Evolutionary conservation across 139 green algal species (phyloP).

Genomic region (Chlamydomonas sphaeroides): DNA sequence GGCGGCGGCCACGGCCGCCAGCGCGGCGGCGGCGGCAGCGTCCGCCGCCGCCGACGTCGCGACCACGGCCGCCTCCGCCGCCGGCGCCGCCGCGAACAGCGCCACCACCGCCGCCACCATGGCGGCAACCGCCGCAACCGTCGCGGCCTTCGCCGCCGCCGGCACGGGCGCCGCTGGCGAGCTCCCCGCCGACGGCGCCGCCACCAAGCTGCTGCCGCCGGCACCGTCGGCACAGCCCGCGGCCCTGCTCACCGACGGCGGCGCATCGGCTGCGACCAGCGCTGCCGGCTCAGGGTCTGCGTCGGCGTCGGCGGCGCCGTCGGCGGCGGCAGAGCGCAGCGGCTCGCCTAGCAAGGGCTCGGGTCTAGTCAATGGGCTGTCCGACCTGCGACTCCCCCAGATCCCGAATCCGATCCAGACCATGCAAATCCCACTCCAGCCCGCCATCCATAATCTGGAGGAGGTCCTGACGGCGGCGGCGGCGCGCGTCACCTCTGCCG

Average conservation of each 20-base stretch:
- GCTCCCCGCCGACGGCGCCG: not conserved
- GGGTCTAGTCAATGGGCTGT: not conserved
- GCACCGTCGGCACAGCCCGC: not conserved
- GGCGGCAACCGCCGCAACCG: conserved; percentile 24
- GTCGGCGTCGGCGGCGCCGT: too few species aligned
- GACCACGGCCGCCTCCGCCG: not conserved
- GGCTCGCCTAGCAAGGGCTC: too few species aligned
- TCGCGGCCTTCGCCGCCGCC: not conserved
- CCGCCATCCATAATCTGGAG: conserved; percentile 34
- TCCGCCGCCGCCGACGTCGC: conserved; percentile 22
- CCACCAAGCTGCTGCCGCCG: not conserved
- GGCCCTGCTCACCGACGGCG: too few species aligned
- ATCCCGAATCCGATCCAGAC: too few species aligned
- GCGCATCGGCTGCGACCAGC: too few species aligned
- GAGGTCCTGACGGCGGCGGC: conserved; percentile 12
- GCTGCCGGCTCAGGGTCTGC: too few species aligned
- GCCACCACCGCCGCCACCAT: conserved; percentile 26
- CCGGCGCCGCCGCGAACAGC: conserved; percentile 6
- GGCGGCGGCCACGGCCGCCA: not conserved
- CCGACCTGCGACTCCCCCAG: conserved; percentile 1
- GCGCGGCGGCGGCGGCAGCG: conserved; percentile 19
- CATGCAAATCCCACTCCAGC: not conserved
- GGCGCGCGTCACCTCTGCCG: conserved; percentile 5
- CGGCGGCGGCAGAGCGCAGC: too few species aligned
- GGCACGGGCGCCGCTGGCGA: not conserved